Conservation (phyloP, 441 rosid genomes). For the Sinapis alba region DNA sequence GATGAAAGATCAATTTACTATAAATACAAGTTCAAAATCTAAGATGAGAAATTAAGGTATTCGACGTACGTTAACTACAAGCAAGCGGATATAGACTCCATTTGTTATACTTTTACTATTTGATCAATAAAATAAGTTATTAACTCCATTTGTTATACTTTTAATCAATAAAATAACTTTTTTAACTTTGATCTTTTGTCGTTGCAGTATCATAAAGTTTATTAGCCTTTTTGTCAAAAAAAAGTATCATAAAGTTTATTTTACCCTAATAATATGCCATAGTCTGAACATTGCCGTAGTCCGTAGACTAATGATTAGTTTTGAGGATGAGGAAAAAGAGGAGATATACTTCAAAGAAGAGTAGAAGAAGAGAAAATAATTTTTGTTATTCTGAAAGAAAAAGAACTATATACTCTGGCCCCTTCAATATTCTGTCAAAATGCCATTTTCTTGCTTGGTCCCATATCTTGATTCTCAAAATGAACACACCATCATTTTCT, state of each 20-base stretch:
- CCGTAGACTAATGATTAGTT: conserved; percentile 24
- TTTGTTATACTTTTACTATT: too few relatives aligned
- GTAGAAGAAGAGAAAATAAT: neutral
- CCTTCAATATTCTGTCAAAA: conserved; percentile 41
- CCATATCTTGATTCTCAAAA: conserved; percentile 52
- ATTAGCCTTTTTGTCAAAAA: too few relatives aligned
- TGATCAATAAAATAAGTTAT: too few relatives aligned
- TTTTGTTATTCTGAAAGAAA: neutral
- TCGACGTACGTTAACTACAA: neutral
- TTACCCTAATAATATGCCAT: neutral
- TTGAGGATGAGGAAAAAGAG: conserved; percentile 1
- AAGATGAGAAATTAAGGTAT: neutral
- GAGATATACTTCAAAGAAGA: conserved; percentile 6
- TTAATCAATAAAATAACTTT: neutral
- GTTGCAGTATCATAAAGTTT: neutral
- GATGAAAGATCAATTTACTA: neutral
- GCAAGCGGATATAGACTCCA: neutral
- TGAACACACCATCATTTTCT: conserved; percentile 52
- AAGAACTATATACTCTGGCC: conserved; percentile 25
- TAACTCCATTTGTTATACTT: neutral
- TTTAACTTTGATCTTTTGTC: neutral
- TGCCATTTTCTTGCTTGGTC: conserved; percentile 43
- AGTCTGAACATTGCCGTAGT: neutral
- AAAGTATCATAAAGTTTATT: too few relatives aligned
- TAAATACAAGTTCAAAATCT: neutral